Conservation (phyloP, 2,329 filamentous ascomycete species). For the Paecilomyces sp. region DNA sequence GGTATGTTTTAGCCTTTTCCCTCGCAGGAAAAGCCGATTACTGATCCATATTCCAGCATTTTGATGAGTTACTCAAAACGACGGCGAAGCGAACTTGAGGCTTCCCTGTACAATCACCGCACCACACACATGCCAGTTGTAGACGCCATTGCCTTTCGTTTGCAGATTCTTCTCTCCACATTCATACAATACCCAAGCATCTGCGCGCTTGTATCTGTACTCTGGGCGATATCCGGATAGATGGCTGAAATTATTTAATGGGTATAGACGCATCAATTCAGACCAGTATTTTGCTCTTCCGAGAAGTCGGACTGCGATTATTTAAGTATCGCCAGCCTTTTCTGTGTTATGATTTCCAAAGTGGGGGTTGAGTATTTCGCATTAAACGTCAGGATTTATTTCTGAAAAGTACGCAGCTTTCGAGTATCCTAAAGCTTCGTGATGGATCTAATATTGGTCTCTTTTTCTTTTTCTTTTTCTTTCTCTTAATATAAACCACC, state of each 20-base stretch:
- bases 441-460: too few relatives aligned
- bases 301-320: too few relatives aligned
- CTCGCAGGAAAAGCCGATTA: background rate
- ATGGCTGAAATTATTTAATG: background rate
- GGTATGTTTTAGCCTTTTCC: slow-evolving; percentile 16
- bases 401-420: too few relatives aligned
- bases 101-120: slow-evolving; percentile 1
- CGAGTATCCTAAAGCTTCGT: too few relatives aligned
- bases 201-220: background rate
- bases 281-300: too few relatives aligned
- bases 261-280: background rate
- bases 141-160: background rate
- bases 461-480: too few relatives aligned
- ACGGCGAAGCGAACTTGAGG: slow-evolving; percentile 21
- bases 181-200: background rate
- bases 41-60: slow-evolving; percentile 24
- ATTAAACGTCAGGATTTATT: too few relatives aligned
- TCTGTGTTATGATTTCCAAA: too few relatives aligned
- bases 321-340: too few relatives aligned
- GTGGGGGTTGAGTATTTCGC: too few relatives aligned
- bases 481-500: too few relatives aligned
- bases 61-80: slow-evolving; percentile 33
- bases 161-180: background rate
- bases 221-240: background rate
- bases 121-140: background rate